A percentile compares a stretch with the other conserved stretches of the same genome.
Conservation (phyloP, 23 red algal species). For the Gracilaria gracilis region DNA sequence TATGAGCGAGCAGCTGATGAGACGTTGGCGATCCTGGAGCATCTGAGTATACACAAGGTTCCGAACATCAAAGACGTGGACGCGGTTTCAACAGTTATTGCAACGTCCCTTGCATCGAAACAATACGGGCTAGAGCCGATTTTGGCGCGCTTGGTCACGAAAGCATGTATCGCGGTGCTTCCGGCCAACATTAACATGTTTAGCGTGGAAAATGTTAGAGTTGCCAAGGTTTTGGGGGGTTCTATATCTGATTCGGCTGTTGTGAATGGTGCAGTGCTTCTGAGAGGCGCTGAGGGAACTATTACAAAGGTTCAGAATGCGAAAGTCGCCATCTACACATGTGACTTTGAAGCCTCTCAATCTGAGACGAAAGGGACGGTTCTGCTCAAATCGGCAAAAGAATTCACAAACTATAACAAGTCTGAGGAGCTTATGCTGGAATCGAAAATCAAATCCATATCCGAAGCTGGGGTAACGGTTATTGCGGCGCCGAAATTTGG, state of each 20-base stretch:
- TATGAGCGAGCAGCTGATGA: conserved; percentile 82
- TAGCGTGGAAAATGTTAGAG: conserved; percentile 93
- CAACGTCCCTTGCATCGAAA: conserved; percentile 84
- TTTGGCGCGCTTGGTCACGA: conserved; percentile 88
- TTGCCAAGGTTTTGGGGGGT: conserved; percentile 92
- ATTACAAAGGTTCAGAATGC: conserved; percentile 84
- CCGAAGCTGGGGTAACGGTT: conserved; percentile 89
- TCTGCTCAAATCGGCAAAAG: conserved; percentile 86
- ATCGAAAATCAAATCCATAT: conserved; percentile 75
- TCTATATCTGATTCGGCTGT: conserved; percentile 76
- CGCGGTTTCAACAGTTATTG: conserved; percentile 69
- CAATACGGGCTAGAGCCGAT: conserved; percentile 82
- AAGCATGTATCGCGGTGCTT: conserved; percentile 86
- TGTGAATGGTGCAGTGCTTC: conserved; percentile 88
- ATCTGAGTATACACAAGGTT: conserved; percentile 66
- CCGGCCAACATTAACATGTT: conserved; percentile 81
- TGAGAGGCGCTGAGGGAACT: conserved; percentile 77
- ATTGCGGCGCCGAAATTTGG: conserved; percentile 95
- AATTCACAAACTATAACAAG: conserved; percentile 91
- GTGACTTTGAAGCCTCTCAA: conserved; percentile 90
- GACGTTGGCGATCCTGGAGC: conserved; percentile 72
- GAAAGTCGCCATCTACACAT: conserved; percentile 89
- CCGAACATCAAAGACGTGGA: conserved; percentile 56
- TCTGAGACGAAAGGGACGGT: conserved; percentile 99
- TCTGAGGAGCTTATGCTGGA: conserved; percentile 89